Evolutionary conservation across 768 basidiomycete species (phyloP).

Genomic region (Mycena leptocephala): DNA sequence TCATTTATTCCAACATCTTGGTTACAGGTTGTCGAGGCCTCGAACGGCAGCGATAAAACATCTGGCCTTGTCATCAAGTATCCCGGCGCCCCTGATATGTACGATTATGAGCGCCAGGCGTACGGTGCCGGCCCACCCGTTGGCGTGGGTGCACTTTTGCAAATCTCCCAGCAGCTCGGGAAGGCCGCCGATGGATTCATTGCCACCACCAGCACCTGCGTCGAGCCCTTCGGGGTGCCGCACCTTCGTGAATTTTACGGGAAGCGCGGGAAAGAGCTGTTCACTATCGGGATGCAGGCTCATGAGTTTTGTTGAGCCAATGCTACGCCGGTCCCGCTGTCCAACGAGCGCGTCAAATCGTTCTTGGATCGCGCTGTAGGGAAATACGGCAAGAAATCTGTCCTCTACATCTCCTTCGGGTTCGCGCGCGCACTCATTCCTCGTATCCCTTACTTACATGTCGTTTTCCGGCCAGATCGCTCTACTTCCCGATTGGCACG

Average conservation of each 20-base stretch:
- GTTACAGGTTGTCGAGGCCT: background rate
- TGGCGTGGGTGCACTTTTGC: background rate
- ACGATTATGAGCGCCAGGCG: slow-evolving; percentile 25
- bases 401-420: slow-evolving; percentile 32
- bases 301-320: background rate
- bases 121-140: background rate
- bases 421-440: background rate
- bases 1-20: too few species aligned
- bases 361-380: slow-evolving; percentile 4
- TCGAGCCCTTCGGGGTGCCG: slow-evolving; percentile 25
- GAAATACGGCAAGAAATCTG: slow-evolving; percentile 2
- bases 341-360: background rate
- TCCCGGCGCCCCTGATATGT: slow-evolving; percentile 24
- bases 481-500: slow-evolving; percentile 14
- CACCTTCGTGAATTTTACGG: background rate
- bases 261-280: slow-evolving; percentile 4
- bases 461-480: background rate
- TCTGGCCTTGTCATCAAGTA: background rate
- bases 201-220: background rate
- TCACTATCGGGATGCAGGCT: slow-evolving; percentile 10
- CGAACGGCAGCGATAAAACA: slow-evolving; percentile 25
- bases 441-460: background rate
- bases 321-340: background rate
- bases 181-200: background rate
- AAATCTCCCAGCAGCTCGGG: background rate